Conservation (phyloP, 306 rosid species). For the apple (Malus domestica) region DNA sequence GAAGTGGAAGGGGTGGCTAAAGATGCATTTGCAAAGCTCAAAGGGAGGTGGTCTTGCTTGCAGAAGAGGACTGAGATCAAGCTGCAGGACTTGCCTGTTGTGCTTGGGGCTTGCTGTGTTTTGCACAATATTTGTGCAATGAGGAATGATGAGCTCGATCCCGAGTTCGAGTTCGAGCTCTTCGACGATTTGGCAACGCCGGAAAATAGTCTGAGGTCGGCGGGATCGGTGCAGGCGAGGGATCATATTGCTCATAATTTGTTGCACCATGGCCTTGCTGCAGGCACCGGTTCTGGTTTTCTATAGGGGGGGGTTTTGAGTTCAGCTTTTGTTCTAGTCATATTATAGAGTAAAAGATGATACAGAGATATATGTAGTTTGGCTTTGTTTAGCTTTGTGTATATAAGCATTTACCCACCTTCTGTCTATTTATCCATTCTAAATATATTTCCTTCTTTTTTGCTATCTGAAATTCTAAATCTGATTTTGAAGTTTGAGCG, state of each 20-base stretch:
- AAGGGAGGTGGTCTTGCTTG: slow-evolving; percentile 80
- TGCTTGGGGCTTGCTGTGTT: slow-evolving; percentile 87
- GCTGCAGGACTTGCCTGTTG: slow-evolving; percentile 67
- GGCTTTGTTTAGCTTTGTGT: neutral
- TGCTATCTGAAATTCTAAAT: neutral
- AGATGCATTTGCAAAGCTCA: slow-evolving; percentile 58
- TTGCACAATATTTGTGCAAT: slow-evolving; percentile 78
- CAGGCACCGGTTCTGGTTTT: slow-evolving; percentile 33
- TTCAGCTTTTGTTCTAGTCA: slow-evolving; percentile 12
- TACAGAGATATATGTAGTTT: neutral
- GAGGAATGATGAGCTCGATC: slow-evolving; percentile 46
- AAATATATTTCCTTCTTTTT: slow-evolving; percentile 5
- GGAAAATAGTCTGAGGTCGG: slow-evolving; percentile 40
- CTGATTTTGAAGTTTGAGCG: neutral
- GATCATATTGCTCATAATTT: slow-evolving; percentile 69
- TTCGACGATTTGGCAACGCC: slow-evolving; percentile 66
- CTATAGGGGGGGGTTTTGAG: neutral
- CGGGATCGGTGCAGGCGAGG: slow-evolving; percentile 36
- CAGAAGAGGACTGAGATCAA: slow-evolving; percentile 83
- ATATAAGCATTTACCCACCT: neutral
- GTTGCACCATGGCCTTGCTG: slow-evolving; percentile 69
- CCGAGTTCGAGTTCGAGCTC: slow-evolving; percentile 28
- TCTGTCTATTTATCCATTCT: neutral
- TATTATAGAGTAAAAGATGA: slow-evolving; percentile 7
- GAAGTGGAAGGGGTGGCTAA: slow-evolving; percentile 39